phyloP scores from a whole-genome alignment of 2,329 filamentous ascomycete genomes.

The Penicillium carneum region DNA sequence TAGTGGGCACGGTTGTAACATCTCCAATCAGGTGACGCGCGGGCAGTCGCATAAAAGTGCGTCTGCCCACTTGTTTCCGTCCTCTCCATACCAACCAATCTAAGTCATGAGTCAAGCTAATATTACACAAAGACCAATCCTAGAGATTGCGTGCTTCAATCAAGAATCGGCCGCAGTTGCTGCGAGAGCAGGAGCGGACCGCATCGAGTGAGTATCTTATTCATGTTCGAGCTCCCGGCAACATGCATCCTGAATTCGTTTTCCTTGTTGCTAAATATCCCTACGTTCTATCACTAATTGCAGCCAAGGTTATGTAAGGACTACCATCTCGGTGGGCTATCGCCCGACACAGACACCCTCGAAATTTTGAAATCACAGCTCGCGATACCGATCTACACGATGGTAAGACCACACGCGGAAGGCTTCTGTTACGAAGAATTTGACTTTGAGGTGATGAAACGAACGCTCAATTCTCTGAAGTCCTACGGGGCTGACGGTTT shows the following conservation, averaged over 20 bases:
- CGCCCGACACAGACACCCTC: constrained; percentile 31
- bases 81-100: neutral
- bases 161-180: constrained; percentile 55
- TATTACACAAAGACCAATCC: neutral
- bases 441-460: constrained; percentile 57
- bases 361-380: constrained; percentile 37
- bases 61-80: neutral
- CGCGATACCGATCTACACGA: constrained; percentile 57
- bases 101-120: neutral
- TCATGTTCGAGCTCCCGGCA: neutral
- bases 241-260: neutral
- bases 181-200: constrained; percentile 53
- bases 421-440: constrained; percentile 54
- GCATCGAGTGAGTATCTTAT: constrained; percentile 59
- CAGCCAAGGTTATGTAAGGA: constrained; percentile 38
- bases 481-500: constrained; percentile 54
- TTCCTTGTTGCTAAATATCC: neutral
- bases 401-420: constrained; percentile 61
- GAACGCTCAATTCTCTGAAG: constrained; percentile 48
- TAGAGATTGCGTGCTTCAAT: constrained; percentile 61
- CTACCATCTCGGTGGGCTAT: constrained; percentile 30
- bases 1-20: neutral
- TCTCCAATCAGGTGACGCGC: neutral
- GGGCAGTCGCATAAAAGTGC: neutral
- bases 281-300: constrained; percentile 51